Percentiles rank a stretch among this genome's conserved stretches.
Conservation (phyloP, 257 asterid species). For the Solanum pimpinellifolium region DNA sequence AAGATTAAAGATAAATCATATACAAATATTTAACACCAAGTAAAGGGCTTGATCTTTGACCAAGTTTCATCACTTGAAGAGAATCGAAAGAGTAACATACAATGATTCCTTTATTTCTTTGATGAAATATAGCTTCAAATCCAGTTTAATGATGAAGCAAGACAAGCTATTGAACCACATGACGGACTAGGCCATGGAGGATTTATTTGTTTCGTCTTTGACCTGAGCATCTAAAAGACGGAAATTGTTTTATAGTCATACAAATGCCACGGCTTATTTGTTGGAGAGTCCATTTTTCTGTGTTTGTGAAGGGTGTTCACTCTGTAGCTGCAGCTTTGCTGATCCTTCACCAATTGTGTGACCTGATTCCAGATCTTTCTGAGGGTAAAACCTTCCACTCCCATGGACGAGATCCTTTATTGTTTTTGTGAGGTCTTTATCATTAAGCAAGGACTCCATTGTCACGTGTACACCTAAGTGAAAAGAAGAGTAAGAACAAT, state of each 20-base stretch:
- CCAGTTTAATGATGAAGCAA: background rate
- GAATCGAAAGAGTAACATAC: background rate
- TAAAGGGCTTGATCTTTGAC: background rate
- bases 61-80: background rate
- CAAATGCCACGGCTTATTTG: conserved; percentile 17
- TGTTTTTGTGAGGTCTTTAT: conserved; percentile 35
- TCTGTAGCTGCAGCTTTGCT: conserved; percentile 15
- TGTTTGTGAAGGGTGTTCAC: background rate
- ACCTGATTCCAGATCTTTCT: conserved; percentile 11
- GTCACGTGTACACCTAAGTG: conserved; percentile 77
- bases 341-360: conserved; percentile 3
- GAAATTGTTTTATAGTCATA: background rate
- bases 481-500: background rate
- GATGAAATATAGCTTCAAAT: background rate
- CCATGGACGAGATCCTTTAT: conserved; percentile 57
- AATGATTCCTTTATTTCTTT: background rate
- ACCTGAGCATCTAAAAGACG: background rate
- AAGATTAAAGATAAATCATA: no score
- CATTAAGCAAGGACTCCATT: conserved; percentile 71
- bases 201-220: background rate
- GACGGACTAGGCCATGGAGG: background rate
- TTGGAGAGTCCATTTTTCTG: conserved; percentile 8
- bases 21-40: background rate
- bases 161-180: background rate
- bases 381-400: conserved; percentile 66